A percentile compares a stretch with the other conserved stretches of the same genome.
Conservation (phyloP, 805 yeast species). For the Sugiyamaella marilandica region DNA sequence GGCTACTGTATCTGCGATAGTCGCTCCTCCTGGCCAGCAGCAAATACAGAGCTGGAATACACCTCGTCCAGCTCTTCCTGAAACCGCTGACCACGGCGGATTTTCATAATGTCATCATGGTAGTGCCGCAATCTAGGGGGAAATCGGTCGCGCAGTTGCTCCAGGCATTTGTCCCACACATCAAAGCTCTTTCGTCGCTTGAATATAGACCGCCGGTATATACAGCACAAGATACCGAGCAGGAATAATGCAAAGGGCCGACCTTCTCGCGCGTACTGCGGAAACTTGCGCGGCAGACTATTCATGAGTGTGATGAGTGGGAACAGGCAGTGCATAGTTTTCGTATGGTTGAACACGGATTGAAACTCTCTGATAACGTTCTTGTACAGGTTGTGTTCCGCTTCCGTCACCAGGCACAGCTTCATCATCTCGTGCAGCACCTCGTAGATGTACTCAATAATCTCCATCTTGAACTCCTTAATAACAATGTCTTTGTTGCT, state of each 20-base stretch:
- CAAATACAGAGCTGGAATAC: not conserved
- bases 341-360: not conserved
- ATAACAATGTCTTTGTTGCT: not conserved
- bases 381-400: not conserved
- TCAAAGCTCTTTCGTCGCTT: not conserved
- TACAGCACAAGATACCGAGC: not conserved
- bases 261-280: not conserved
- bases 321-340: not conserved
- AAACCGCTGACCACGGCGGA: not conserved
- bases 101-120: not conserved
- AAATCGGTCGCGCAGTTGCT: not conserved
- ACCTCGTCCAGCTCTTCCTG: not conserved
- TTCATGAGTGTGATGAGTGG: not conserved
- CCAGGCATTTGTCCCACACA: constrained; percentile 1
- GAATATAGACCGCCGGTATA: constrained; percentile 4
- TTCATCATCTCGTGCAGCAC: not conserved
- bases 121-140: not conserved
- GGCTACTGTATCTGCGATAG: too few species aligned
- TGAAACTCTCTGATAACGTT: not conserved
- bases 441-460: not conserved
- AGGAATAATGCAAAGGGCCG: not conserved
- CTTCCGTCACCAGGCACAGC: not conserved
- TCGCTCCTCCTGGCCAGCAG: too few species aligned
- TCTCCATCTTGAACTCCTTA: not conserved
- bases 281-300: not conserved